Evolutionary conservation across 2,329 filamentous ascomycete species (phyloP).

Genomic region (Neurospora sp.): DNA sequence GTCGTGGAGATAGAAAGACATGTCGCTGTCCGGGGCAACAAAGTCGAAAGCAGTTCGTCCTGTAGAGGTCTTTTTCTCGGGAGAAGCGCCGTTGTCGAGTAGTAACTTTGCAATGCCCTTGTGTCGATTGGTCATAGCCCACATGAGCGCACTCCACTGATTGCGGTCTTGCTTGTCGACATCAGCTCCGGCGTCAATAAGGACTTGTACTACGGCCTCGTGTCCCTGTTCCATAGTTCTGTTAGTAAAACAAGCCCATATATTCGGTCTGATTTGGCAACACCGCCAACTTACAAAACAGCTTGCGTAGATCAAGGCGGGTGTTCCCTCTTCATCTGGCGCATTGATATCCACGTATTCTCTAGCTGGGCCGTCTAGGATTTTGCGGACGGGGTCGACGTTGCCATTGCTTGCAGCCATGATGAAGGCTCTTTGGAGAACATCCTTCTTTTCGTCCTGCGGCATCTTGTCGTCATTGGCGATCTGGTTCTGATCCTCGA

Average conservation of each 20-base stretch:
- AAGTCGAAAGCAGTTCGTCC: slow-evolving; percentile 95
- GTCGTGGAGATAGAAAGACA: slow-evolving; percentile 89
- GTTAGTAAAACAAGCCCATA: background rate
- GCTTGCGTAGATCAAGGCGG: slow-evolving; percentile 94
- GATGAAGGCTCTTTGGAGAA: slow-evolving; percentile 78
- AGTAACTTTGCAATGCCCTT: slow-evolving; percentile 90
- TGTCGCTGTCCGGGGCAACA: slow-evolving; percentile 87
- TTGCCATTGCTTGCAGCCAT: slow-evolving; percentile 98
- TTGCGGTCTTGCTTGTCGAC: slow-evolving; percentile 94
- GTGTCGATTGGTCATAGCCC: slow-evolving; percentile 98
- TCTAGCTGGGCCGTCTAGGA: slow-evolving; percentile 65
- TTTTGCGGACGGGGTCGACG: slow-evolving; percentile 64
- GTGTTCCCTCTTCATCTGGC: slow-evolving; percentile 87
- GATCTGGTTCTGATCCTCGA: slow-evolving; percentile 72
- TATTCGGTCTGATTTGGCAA: slow-evolving; percentile 3
- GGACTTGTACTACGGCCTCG: slow-evolving; percentile 71
- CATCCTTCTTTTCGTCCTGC: slow-evolving; percentile 64
- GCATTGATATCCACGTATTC: slow-evolving; percentile 75
- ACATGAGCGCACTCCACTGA: slow-evolving; percentile 97
- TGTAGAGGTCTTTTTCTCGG: slow-evolving; percentile 87
- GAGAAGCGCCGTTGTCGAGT: slow-evolving; percentile 87
- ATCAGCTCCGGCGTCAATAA: slow-evolving; percentile 76
- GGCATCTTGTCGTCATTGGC: slow-evolving; percentile 64
- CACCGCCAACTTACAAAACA: slow-evolving; percentile 63
- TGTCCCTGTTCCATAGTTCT: slow-evolving; percentile 53